Evolutionary conservation across 495 filamentous ascomycete genomes (phyloP).

Genomic region (Halenospora varia): DNA sequence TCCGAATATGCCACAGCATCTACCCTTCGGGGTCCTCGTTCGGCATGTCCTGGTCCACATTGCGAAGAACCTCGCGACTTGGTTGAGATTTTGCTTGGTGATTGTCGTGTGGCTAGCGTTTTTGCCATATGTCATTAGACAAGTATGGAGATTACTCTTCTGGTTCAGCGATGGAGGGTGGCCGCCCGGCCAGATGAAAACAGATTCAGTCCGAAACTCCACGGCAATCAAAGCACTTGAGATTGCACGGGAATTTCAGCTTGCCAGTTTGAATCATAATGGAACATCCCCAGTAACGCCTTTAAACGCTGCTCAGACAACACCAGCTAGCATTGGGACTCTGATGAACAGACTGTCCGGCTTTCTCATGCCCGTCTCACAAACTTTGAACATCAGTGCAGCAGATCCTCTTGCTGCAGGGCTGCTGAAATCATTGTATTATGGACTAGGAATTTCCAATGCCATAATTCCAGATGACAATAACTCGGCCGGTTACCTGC

Average conservation of each 20-base stretch:
- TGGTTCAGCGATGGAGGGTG: slow-evolving; percentile 94
- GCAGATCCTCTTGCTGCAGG: slow-evolving; percentile 42
- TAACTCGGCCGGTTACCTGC: slow-evolving; percentile 5
- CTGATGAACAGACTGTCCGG: slow-evolving; percentile 11
- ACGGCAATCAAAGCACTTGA: slow-evolving; percentile 13
- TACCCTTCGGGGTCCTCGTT: slow-evolving; percentile 77
- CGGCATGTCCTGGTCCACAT: slow-evolving; percentile 69
- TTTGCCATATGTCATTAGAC: slow-evolving; percentile 86
- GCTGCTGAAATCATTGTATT: slow-evolving; percentile 17
- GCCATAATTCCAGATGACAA: slow-evolving; percentile 1
- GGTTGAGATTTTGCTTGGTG: slow-evolving; percentile 74
- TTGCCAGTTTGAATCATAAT: slow-evolving; percentile 13
- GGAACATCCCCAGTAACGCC: slow-evolving; percentile 41
- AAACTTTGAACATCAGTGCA: slow-evolving; percentile 38
- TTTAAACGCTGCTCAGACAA: slow-evolving; percentile 32
- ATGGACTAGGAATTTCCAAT: slow-evolving; percentile 16
- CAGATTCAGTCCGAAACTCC: slow-evolving; percentile 4
- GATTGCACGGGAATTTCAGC: slow-evolving; percentile 16
- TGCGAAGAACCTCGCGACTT: slow-evolving; percentile 64
- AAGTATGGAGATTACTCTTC: slow-evolving; percentile 87
- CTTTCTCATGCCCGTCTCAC: slow-evolving; percentile 35
- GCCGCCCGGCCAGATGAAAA: slow-evolving; percentile 21
- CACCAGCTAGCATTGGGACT: slow-evolving; percentile 20
- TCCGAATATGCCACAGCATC: slow-evolving; percentile 78
- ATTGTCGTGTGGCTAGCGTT: slow-evolving; percentile 81